Percentiles rank a stretch among this genome's conserved stretches.
Conservation (phyloP, 2,329 filamentous ascomycete species). For the Tolypocladium sp. region DNA sequence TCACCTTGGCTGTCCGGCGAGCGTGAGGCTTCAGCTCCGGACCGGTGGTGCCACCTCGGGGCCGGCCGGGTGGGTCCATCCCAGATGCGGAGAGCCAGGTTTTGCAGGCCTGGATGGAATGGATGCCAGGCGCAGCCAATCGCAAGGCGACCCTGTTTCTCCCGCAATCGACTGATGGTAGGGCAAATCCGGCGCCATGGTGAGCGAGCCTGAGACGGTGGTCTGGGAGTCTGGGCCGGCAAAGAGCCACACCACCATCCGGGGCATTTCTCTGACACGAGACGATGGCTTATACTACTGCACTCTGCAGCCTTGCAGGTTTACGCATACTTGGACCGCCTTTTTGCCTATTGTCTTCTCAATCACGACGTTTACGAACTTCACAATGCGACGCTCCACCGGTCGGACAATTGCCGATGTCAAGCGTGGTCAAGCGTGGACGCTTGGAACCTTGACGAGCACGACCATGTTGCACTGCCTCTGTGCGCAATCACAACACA, state of each 20-base stretch:
- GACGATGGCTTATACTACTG: background rate
- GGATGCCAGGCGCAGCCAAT: background rate
- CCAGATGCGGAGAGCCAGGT: background rate
- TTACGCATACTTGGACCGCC: background rate
- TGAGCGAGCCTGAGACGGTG: background rate
- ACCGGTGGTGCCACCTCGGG: background rate
- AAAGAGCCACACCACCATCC: background rate
- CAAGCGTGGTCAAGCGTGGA: background rate
- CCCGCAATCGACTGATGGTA: background rate
- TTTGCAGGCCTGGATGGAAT: background rate
- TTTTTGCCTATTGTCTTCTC: background rate
- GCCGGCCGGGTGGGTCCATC: background rate
- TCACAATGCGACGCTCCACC: background rate
- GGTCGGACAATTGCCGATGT: background rate
- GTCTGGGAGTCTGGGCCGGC: background rate
- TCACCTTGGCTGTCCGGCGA: background rate
- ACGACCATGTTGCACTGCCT: background rate
- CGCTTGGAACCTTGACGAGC: background rate
- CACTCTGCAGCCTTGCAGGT: background rate
- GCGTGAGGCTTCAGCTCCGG: background rate
- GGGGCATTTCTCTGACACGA: background rate
- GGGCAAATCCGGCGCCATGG: background rate
- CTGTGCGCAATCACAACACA: background rate
- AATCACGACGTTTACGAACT: background rate
- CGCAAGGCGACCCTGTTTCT: background rate